A percentile compares a stretch with the other conserved stretches of the same genome.
Evolutionary conservation across 108 stramenopile species (phyloP).

Genomic region (Aurantiochytrium sp.): DNA sequence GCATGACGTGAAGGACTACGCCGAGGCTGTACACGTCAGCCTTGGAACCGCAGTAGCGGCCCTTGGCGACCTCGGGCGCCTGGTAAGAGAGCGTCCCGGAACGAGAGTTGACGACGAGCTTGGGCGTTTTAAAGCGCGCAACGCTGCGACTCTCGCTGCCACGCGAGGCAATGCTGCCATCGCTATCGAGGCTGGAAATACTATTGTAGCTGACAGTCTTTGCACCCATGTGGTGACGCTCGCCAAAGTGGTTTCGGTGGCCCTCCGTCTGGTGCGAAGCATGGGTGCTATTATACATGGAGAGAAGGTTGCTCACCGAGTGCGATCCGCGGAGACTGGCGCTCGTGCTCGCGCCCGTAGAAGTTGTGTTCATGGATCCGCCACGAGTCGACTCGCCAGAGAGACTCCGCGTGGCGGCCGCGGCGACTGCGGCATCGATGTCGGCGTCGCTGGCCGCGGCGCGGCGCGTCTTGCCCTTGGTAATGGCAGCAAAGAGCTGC

Average conservation of each 20-base stretch:
- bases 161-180: background rate
- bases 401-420: background rate
- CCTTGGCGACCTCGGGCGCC: background rate
- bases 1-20: conserved; percentile 1
- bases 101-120: background rate
- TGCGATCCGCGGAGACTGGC: background rate
- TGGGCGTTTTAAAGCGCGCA: background rate
- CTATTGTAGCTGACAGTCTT: background rate
- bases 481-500: background rate
- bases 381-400: no score
- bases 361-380: background rate
- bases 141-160: background rate
- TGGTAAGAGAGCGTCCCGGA: background rate
- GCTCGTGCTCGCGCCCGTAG: background rate
- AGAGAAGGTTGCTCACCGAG: background rate
- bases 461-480: background rate
- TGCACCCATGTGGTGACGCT: background rate
- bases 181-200: conserved; percentile 1
- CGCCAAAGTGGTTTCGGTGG: no score
- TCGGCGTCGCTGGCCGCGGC: background rate
- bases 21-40: background rate
- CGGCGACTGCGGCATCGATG: background rate
- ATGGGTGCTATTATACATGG: background rate
- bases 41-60: background rate
- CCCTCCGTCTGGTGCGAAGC: background rate